Evolutionary conservation across 441 rosid species (phyloP).

Genomic region (Aquilaria agallochum): DNA sequence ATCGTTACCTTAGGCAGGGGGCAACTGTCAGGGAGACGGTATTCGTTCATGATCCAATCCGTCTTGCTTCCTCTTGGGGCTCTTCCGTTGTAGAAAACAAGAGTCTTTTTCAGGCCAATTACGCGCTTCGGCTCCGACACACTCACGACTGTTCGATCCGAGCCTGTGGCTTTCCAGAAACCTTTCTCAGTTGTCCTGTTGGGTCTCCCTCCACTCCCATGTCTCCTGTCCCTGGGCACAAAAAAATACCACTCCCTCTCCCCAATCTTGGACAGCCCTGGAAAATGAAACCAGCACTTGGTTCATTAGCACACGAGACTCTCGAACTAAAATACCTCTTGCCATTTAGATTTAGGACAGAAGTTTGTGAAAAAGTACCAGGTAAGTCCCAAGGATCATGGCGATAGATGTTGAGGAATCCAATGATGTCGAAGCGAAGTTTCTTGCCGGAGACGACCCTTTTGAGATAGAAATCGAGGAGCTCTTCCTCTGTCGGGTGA

Average conservation of each 20-base stretch:
- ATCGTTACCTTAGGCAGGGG: conserved; percentile 1
- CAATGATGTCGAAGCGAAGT: conserved; percentile 9
- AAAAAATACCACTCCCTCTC: conserved; percentile 41
- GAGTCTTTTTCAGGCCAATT: conserved; percentile 22
- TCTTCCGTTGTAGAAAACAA: conserved; percentile 29
- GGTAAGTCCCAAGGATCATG: conserved; percentile 30
- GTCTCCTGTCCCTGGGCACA: conserved; percentile 25
- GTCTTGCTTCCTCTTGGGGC: conserved; percentile 26
- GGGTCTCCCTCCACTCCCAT: conserved; percentile 25
- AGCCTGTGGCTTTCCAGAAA: conserved; percentile 36
- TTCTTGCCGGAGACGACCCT: conserved; percentile 13
- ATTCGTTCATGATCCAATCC: conserved; percentile 32
- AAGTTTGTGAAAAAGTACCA: conserved; percentile 10
- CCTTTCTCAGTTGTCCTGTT: conserved; percentile 28
- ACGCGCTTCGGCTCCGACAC: conserved; percentile 12
- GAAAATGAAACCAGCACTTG: background rate
- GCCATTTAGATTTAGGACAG: background rate
- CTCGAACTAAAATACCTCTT: too few relatives aligned
- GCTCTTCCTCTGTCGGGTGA: conserved; percentile 39
- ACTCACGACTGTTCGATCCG: conserved; percentile 15
- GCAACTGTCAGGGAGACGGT: conserved; percentile 14
- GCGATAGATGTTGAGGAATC: conserved; percentile 23
- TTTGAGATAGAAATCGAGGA: conserved; percentile 26
- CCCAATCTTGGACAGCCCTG: conserved; percentile 26
- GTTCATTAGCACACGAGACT: background rate